Percentiles rank a stretch among this genome's conserved stretches.
Conservation (phyloP, 306 rosid genomes). For the Trichosanthes truncata region DNA sequence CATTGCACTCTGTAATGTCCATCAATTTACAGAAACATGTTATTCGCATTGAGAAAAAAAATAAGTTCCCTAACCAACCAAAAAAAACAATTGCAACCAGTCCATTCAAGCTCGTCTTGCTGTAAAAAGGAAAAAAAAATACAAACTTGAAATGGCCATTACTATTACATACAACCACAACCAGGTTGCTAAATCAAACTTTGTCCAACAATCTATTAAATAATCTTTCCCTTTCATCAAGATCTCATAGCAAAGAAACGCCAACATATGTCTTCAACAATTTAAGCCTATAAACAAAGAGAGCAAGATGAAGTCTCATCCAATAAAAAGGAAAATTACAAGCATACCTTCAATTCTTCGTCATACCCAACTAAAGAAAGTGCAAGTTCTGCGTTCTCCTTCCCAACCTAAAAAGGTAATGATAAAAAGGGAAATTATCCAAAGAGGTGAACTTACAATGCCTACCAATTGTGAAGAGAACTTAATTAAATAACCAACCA, state of each 20-base stretch:
- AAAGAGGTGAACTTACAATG: constrained; percentile 2
- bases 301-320: constrained; percentile 8
- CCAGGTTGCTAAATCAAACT: constrained; percentile 11
- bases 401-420: constrained; percentile 65
- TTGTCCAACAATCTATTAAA: not conserved
- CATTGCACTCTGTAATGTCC: constrained; percentile 66
- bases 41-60: constrained; percentile 3
- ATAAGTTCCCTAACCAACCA: constrained; percentile 6
- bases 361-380: constrained; percentile 89
- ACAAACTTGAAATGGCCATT: not conserved
- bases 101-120: not conserved
- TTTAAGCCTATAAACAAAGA: constrained; percentile 2
- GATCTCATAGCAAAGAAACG: not conserved
- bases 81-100: not conserved
- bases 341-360: constrained; percentile 64
- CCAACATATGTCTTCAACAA: not conserved
- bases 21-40: constrained; percentile 8
- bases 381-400: constrained; percentile 71
- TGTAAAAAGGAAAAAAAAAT: not conserved
- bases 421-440: constrained; percentile 10
- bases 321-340: not conserved
- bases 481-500: constrained; percentile 41
- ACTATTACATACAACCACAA: not conserved
- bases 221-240: not conserved
- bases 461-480: not conserved